A percentile compares a stretch with the other conserved stretches of the same genome.
These are phyloP conservation scores for Alternaria brassicae DNA, from an alignment of 2,329 filamentous ascomycete genomes.

Conservation along the genomic window DNA sequence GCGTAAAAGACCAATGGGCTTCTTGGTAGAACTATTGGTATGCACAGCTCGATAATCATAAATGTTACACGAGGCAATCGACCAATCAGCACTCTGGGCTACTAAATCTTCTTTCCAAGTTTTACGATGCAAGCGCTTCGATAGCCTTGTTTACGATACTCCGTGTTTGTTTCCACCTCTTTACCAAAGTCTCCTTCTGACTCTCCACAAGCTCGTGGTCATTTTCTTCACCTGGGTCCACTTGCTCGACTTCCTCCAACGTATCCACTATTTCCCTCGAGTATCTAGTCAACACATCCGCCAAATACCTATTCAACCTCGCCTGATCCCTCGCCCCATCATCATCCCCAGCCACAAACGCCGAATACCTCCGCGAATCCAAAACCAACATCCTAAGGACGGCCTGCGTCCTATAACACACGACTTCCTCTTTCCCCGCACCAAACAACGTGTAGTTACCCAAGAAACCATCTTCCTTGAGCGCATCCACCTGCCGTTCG, in stretches of 20 bases:
- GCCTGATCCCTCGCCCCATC: constrained; percentile 46
- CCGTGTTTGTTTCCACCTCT: constrained; percentile 51
- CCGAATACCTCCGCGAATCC: constrained; percentile 38
- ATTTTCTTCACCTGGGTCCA: constrained; percentile 21
- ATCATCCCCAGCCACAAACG: constrained; percentile 42
- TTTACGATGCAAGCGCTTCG: constrained; percentile 6
- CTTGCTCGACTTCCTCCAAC: constrained; percentile 34
- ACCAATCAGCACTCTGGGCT: neutral
- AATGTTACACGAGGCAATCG: neutral
- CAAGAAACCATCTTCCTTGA: constrained; percentile 55
- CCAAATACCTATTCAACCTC: constrained; percentile 50
- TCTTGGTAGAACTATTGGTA: constrained; percentile 9
- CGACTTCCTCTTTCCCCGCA: constrained; percentile 17
- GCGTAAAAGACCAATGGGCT: constrained; percentile 13
- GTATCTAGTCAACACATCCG: constrained; percentile 39
- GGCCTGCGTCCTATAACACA: constrained; percentile 57
- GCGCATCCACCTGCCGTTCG: constrained; percentile 36
- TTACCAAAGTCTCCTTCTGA: constrained; percentile 35
- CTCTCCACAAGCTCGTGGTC: constrained; percentile 7
- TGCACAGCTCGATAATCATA: constrained; percentile 14
- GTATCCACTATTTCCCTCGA: constrained; percentile 37
- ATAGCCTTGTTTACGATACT: constrained; percentile 29
- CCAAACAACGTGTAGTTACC: constrained; percentile 40
- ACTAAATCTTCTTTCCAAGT: neutral
- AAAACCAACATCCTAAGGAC: constrained; percentile 49